Percentiles rank a stretch among this genome's conserved stretches.
These are phyloP conservation scores for Dioszegia aurantiaca DNA, from an alignment of 768 basidiomycete species.

Conservation along the genomic window DNA sequence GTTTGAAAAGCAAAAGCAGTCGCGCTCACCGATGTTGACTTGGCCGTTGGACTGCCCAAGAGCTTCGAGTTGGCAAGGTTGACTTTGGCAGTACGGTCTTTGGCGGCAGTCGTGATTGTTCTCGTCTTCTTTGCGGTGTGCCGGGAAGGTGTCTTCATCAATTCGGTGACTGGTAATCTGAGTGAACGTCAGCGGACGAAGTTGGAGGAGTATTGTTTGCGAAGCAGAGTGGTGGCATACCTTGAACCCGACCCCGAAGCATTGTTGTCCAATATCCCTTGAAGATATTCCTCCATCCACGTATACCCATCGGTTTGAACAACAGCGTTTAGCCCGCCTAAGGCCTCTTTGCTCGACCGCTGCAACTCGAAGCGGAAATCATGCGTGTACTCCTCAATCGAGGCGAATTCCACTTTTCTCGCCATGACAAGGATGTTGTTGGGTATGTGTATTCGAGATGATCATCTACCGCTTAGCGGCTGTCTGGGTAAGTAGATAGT, in stretches of 20 bases:
- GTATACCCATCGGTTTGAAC: conserved; percentile 45
- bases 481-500: neutral
- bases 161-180: conserved; percentile 35
- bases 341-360: conserved; percentile 24
- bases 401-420: conserved; percentile 10
- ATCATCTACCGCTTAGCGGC: too few relatives aligned
- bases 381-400: conserved; percentile 37
- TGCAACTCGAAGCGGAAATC: conserved; percentile 33
- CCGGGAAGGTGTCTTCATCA: conserved; percentile 50
- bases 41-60: conserved; percentile 27
- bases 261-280: conserved; percentile 24
- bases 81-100: conserved; percentile 40
- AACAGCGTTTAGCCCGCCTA: conserved; percentile 37
- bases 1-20: neutral
- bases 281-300: conserved; percentile 50
- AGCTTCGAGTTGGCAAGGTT: conserved; percentile 30
- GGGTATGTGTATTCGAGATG: neutral
- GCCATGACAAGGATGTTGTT: neutral
- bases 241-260: conserved; percentile 15
- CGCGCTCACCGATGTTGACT: neutral
- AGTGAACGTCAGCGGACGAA: conserved; percentile 20
- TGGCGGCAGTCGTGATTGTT: conserved; percentile 38
- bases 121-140: conserved; percentile 48
- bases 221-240: neutral
- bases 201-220: too few relatives aligned